Conservation (phyloP, 2,329 filamentous ascomycete genomes). For the Fusarium sp. region DNA sequence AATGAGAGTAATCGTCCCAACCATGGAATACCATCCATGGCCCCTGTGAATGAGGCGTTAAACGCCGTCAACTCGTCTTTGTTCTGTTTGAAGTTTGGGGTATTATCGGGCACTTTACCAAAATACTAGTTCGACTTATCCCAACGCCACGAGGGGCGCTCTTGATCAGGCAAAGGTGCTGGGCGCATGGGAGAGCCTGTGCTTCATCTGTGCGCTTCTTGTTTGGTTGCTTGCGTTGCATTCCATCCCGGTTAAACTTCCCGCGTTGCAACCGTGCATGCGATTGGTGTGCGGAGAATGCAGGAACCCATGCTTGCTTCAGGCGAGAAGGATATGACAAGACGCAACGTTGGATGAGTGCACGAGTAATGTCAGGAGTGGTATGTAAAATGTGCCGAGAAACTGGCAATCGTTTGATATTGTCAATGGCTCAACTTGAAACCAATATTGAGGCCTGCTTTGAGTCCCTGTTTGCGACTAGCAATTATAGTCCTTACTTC, state of each 20-base stretch:
- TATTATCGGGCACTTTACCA: neutral
- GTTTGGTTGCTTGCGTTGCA: neutral
- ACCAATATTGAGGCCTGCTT: neutral
- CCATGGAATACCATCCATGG: neutral
- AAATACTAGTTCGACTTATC: neutral
- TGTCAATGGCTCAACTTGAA: constrained; percentile 13
- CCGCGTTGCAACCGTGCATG: neutral
- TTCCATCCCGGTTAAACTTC: neutral
- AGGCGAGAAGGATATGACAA: neutral
- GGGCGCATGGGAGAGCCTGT: neutral
- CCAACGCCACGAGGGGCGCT: neutral
- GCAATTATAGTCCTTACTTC: constrained; percentile 28
- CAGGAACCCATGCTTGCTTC: constrained; percentile 1
- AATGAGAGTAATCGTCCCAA: neutral
- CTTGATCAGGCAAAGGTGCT: neutral
- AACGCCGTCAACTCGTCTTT: neutral
- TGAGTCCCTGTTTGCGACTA: constrained; percentile 9
- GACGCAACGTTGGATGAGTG: neutral
- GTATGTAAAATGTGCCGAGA: neutral
- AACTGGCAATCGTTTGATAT: constrained; percentile 25
- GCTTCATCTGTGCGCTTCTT: constrained; percentile 4
- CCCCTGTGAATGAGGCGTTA: constrained; percentile 6
- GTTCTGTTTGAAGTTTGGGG: constrained; percentile 1
- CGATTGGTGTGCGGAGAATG: neutral
- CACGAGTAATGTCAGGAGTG: neutral